Percentiles rank a stretch among this genome's conserved stretches.
phyloP scores from a whole-genome alignment of 2,329 filamentous ascomycete genomes.

The Aspergillus costaricaensis region DNA sequence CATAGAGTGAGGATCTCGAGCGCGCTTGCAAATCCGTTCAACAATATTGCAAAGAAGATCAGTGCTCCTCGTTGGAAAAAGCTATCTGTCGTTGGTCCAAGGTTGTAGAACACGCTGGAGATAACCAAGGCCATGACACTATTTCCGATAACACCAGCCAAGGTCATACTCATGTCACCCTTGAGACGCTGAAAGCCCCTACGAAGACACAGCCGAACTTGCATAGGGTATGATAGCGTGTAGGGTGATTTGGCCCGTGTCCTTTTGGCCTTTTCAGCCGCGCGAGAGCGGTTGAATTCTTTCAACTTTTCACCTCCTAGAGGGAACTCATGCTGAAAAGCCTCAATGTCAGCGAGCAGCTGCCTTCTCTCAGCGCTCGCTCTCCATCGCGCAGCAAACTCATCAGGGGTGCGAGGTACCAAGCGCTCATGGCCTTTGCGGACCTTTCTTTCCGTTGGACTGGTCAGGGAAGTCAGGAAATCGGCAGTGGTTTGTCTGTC shows the following conservation, averaged over 20 bases:
- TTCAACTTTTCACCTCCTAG: conserved; percentile 37
- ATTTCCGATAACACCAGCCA: conserved; percentile 67
- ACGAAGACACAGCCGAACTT: conserved; percentile 75
- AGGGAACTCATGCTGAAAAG: conserved; percentile 40
- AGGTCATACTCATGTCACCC: conserved; percentile 72
- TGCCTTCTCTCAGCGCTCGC: conserved; percentile 49
- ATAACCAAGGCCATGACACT: conserved; percentile 73
- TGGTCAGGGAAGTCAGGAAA: conserved; percentile 69
- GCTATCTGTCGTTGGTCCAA: conserved; percentile 63
- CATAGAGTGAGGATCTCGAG: conserved; percentile 84
- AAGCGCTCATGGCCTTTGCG: conserved; percentile 60
- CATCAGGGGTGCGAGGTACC: conserved; percentile 68
- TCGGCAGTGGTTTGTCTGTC: conserved; percentile 68
- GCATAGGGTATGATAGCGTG: conserved; percentile 74
- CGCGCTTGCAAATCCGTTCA: conserved; percentile 78
- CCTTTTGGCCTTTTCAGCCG: conserved; percentile 42
- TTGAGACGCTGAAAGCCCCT: conserved; percentile 73
- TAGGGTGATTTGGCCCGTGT: conserved; percentile 71
- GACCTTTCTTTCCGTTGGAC: conserved; percentile 59
- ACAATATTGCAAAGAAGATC: conserved; percentile 80
- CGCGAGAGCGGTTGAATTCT: conserved; percentile 41
- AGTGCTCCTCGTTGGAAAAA: conserved; percentile 78
- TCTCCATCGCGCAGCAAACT: conserved; percentile 62
- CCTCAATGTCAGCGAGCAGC: conserved; percentile 44
- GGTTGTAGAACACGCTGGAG: conserved; percentile 75